Base-by-base conservation (phyloP, 2,329 filamentous ascomycete genomes). In the Verticillium dahliae region DNA sequence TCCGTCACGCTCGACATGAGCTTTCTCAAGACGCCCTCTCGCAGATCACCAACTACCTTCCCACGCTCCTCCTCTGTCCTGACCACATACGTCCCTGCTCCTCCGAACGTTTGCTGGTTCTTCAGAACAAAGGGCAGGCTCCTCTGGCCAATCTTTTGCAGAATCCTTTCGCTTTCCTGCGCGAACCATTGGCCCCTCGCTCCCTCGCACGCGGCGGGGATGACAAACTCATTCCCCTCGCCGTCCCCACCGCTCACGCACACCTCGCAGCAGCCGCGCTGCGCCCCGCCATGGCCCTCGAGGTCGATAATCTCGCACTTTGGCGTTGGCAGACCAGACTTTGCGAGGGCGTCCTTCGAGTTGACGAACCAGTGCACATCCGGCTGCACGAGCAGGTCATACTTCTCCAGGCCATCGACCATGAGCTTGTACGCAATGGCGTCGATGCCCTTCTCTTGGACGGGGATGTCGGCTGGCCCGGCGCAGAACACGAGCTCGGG, bases 91-190 rank as follows among this genome's bases (percentile, higher is more conserved):
- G 73, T 75, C 2, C 74, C 74, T 2, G 73, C 74, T 4, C 73
- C 73, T 3, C 72, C 73, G 61, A 74, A 74, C 0, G 71, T 73
- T 58, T 75, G 73, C 57, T 76, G 74, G 41, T 69, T 74, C 63
- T 76, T 75, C 35, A 76, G 62, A 1, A 75, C 73, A n/a, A 76
- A 76, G 0, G 73, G 74, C 1, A 74, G 58, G 0, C 63, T 61
- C 4, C 69, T 67, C 15, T 54, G 34, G 18, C 61, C 60, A 14
- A 76, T 60, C 15, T 65, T 65, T 1, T 62, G 59, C 5, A 72
- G 64, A n/a, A 75, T 63, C 33, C 62, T 61, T 13, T 56, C 39
- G 45, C 66, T 70, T 58, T 75, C 68, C 61, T 65, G 62, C 5
- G 62, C 50, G 0, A 75, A 59, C 74, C 74, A 76, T 3, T 57